Evolutionary conservation across 257 asterid genomes (phyloP), one percentile per base, ranked within the genome.

Genomic region (Rauvolfia tetraphylla): DNA sequence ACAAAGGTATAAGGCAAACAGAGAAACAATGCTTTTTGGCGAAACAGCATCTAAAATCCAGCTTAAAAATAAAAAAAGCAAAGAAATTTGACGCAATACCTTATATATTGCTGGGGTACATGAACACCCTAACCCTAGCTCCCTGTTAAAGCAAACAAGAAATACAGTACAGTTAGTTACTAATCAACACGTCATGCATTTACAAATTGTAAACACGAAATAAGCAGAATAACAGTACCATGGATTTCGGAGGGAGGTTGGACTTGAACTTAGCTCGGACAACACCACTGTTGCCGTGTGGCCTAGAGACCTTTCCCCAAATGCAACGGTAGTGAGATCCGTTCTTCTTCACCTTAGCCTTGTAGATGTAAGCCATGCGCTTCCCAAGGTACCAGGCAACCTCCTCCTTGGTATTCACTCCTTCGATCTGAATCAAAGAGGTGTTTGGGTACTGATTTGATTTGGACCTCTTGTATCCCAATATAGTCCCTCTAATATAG

Each of bases 391-490:
- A 94, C 97, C 97, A 94, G 33, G 85, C 81, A 12, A 94, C 98
- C 57, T 92, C 97, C 86, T 92, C 97, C 71, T 88, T 91, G 0
- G 97, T 94, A 87, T 94, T 94, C 68, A 94, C 97, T 23, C 98
- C 97, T 54, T 90, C 97, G 5, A 94, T 86, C 88, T 94, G 98
- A 7, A 94, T 72, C 95, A 92, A 56, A 39, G 98, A 92, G 48
- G 96, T 92, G 87, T 86, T 94, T 12, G 98, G 98, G 23, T 94
- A 94, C 93, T 94, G 98, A 78, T 94, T 94, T 77, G 98, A 94
- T 85, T 94, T 94, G 56, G 98, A 89, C 88, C 96, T 85, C 79
- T 90, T 90, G 90, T 88, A 90, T 7, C 96, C 96, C 13, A 90
- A 83, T 29, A 90, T 73, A 0, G 93, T 88, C 59, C 96, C 96